Evolutionary conservation across 441 rosid species (phyloP).

Genomic region (Adansonia rubrostipa): DNA sequence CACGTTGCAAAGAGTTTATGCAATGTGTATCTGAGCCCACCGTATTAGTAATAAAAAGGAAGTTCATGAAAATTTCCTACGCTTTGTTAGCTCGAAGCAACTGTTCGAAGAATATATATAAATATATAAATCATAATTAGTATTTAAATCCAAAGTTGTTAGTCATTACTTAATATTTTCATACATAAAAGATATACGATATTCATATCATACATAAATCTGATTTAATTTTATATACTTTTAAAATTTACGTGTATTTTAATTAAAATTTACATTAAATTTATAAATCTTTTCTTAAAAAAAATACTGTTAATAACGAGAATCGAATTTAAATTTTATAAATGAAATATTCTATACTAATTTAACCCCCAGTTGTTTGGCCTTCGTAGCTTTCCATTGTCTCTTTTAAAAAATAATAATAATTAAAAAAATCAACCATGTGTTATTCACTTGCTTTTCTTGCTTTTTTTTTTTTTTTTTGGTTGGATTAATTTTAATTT

Average conservation of each 20-base stretch:
- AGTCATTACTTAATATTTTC: neutral
- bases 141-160: neutral
- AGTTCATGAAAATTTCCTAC: neutral
- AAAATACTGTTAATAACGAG: too few species aligned
- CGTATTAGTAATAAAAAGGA: neutral
- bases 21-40: neutral
- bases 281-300: too few species aligned
- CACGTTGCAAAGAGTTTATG: neutral
- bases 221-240: too few species aligned
- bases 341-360: too few species aligned
- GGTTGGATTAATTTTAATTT: too few species aligned
- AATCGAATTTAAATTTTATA: too few species aligned
- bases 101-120: neutral
- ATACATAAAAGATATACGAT: neutral
- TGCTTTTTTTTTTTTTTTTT: too few species aligned
- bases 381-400: neutral
- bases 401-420: neutral
- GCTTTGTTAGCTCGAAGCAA: neutral
- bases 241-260: neutral
- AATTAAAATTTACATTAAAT: too few species aligned
- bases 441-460: neutral
- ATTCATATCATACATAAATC: too few species aligned
- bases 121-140: neutral
- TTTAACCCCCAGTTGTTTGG: too few species aligned
- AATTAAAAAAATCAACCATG: neutral